phyloP scores from a whole-genome alignment of 1,284 basidiomycete species.

The Boletus calvinii region DNA sequence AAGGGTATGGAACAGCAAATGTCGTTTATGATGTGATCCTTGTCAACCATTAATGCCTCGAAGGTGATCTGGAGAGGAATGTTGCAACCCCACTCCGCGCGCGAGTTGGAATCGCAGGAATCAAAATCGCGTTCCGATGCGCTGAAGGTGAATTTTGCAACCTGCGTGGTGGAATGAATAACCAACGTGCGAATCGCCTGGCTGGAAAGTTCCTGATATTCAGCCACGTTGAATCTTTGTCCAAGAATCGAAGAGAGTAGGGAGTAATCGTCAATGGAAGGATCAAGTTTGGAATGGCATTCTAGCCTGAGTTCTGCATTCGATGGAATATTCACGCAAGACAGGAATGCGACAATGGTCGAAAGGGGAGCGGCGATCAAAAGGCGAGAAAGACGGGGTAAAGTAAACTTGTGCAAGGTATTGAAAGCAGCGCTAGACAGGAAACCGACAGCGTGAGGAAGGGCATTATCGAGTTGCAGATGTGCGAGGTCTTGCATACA shows the following conservation, averaged over 20 bases:
- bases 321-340: not conserved
- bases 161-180: not conserved
- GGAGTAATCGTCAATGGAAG: not conserved
- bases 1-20: slow-evolving; percentile 1
- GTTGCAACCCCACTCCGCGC: no score
- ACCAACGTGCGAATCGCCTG: not conserved
- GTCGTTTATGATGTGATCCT: not conserved
- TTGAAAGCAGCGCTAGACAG: not conserved
- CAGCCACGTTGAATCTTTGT: not conserved
- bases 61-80: no score
- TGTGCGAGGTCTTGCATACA: slow-evolving; percentile 29
- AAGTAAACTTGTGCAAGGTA: not conserved
- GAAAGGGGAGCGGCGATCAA: not conserved
- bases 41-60: no score
- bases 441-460: not conserved
- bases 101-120: no score
- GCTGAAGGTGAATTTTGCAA: not conserved
- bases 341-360: not conserved
- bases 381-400: slow-evolving; percentile 1
- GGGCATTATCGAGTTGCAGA: slow-evolving; percentile 21
- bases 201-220: not conserved
- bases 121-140: not conserved
- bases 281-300: not conserved
- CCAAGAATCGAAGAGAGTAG: not conserved
- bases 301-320: not conserved